These are phyloP conservation scores for Aspergillus japonicus DNA, from an alignment of 2,329 filamentous ascomycete genomes.

Conservation along the genomic window DNA sequence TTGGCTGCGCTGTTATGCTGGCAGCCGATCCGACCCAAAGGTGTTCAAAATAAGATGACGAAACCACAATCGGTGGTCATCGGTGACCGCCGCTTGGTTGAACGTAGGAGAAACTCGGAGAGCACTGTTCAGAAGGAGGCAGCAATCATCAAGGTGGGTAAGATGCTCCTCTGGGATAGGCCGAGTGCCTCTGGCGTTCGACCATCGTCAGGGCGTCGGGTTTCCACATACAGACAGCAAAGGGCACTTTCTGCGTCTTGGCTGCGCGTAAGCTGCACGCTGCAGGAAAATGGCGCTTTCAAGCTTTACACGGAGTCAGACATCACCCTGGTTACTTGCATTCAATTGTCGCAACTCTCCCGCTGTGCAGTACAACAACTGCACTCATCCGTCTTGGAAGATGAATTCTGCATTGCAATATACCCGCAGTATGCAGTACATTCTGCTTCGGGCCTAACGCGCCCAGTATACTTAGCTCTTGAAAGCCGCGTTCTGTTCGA, in stretches of 20 bases:
- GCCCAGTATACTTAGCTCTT: constrained; percentile 85
- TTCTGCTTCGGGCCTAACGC: constrained; percentile 70
- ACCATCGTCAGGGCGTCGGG: constrained; percentile 40
- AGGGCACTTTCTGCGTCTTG: constrained; percentile 65
- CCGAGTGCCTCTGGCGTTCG: constrained; percentile 48
- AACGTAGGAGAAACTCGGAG: constrained; percentile 48
- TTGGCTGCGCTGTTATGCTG: constrained; percentile 52
- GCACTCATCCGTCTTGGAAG: constrained; percentile 84
- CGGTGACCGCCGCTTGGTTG: constrained; percentile 42
- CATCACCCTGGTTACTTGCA: constrained; percentile 72
- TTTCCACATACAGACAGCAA: constrained; percentile 56
- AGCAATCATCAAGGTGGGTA: constrained; percentile 92
- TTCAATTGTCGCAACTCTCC: constrained; percentile 85
- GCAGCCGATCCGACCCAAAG: constrained; percentile 52
- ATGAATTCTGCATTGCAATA: constrained; percentile 91
- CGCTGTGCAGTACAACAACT: constrained; percentile 87
- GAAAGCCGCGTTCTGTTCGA: constrained; percentile 90
- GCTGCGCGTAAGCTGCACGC: constrained; percentile 85
- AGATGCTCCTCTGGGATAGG: constrained; percentile 88
- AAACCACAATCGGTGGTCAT: constrained; percentile 49
- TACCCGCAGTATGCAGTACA: constrained; percentile 87
- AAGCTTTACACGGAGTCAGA: constrained; percentile 87
- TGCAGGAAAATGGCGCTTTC: constrained; percentile 93
- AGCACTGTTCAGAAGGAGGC: constrained; percentile 62
- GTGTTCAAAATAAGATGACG: constrained; percentile 51